A percentile compares a stretch with the other conserved stretches of the same genome.
Conservation (phyloP, 2,329 filamentous ascomycete species). For the Paecilomyces sp. region DNA sequence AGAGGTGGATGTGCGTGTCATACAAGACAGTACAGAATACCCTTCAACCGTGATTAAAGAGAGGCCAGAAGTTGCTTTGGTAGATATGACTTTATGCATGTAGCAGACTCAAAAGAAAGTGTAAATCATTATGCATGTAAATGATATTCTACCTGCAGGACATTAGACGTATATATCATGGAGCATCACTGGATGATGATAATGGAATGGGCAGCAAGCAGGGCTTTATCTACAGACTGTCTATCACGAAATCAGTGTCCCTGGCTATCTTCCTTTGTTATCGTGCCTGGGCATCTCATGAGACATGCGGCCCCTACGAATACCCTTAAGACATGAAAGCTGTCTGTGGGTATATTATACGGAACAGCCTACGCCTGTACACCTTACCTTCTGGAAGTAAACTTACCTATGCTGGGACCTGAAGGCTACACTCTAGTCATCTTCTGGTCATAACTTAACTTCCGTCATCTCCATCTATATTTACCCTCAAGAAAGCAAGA, state of each 20-base stretch:
- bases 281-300: not conserved
- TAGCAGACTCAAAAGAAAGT: too few relatives aligned
- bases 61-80: too few relatives aligned
- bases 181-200: not conserved
- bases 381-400: not conserved
- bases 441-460: too few relatives aligned
- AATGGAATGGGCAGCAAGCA: not conserved
- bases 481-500: not conserved
- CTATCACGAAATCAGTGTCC: not conserved
- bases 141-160: not conserved
- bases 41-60: too few relatives aligned
- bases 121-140: not conserved
- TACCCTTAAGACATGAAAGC: not conserved
- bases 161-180: not conserved
- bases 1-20: too few relatives aligned
- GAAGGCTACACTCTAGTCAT: too few relatives aligned
- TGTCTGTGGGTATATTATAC: not conserved
- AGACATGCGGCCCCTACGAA: not conserved
- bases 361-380: not conserved
- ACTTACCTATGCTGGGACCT: not conserved
- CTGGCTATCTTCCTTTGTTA: not conserved
- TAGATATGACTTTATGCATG: too few relatives aligned
- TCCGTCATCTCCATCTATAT: not conserved
- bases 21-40: too few relatives aligned
- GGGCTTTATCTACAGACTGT: not conserved